Base-by-base conservation (phyloP, 1,139 yeast genomes). In the Pichia sp. region DNA sequence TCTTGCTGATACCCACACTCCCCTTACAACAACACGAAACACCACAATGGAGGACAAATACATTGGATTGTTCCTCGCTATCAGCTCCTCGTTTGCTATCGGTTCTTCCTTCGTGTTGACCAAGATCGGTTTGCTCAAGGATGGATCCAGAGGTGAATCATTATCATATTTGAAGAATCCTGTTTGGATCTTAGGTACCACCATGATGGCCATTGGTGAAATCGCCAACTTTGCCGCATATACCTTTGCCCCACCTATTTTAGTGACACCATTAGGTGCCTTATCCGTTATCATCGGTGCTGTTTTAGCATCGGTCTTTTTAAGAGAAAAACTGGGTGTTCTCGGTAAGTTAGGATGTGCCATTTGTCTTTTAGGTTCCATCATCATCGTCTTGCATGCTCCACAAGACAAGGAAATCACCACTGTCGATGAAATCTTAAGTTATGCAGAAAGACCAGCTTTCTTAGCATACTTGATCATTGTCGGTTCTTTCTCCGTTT, bases 301-400 rank as follows among this genome's bases (percentile, higher is more conserved):
- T 3, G 89, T 89, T 11, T 71, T 89, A 55, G 97, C 97, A 0
- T 85, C 96, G 3, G 67, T 89, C 4, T 87, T 89, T 62, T 71
- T 89, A 54, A 85, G 86, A 61, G 97, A 89, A 66, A 94, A 87
- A 62, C 76, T 89, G 54, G 96, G 96, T 1, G 78, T 86, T 5
- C 71, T 89, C 60, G 97, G 97, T n/a, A 86, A 85, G 65, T 79
- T 90, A 82, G 97, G 97, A 1, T 90, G 96, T 70, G 95, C 96
- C 33, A 85, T 88, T 46, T 89, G 97, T 66, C 69, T 89, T 46
- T 75, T 89, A 67, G 97, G 97, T 1, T 83, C 95, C 2, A 89
- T 89, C n/a, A 85, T 89, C 48, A 90, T 89, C 52, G 90, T 89
- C 24, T 71, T 89, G 52, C 96, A 89, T 65, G 97, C 97, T 22